A percentile compares a stretch with the other conserved stretches of the same genome.
Evolutionary conservation across 78 protist genomes (phyloP).

Genomic region (Dictyostelium purpureum): DNA sequence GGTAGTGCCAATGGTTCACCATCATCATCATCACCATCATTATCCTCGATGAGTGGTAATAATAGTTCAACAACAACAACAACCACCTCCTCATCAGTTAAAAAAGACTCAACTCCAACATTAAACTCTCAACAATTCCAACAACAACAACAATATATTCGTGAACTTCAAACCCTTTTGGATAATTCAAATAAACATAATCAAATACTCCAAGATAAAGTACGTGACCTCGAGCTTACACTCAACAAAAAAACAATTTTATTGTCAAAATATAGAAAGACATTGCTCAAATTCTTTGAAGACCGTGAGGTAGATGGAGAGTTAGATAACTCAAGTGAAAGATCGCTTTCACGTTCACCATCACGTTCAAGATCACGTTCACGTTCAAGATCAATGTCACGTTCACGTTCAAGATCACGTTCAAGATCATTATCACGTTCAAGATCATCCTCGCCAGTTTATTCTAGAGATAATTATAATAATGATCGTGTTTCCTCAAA

Average conservation of each 20-base stretch:
- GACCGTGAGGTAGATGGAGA: constrained; percentile 8
- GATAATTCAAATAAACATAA: neutral
- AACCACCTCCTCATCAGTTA: neutral
- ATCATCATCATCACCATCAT: constrained; percentile 2
- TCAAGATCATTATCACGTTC: constrained; percentile 20
- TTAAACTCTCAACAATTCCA: neutral
- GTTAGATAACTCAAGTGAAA: neutral
- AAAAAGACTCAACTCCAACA: neutral
- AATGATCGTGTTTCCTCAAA: neutral
- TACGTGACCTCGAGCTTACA: neutral
- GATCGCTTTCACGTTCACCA: constrained; percentile 19
- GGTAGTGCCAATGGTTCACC: neutral
- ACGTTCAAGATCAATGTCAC: constrained; percentile 39
- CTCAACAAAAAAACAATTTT: constrained; percentile 16
- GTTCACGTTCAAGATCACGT: constrained; percentile 34
- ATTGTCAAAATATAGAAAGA: constrained; percentile 47
- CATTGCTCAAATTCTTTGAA: constrained; percentile 55
- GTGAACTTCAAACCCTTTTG: neutral
- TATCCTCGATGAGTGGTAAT: neutral
- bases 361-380: constrained; percentile 40
- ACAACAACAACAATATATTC: constrained; percentile 9
- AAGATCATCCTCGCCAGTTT: constrained; percentile 23
- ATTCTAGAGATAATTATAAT: too few species aligned
- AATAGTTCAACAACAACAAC: neutral
- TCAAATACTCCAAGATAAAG: neutral